Conservation (phyloP, 257 asterid genomes). For the Jacaranda copaia region DNA sequence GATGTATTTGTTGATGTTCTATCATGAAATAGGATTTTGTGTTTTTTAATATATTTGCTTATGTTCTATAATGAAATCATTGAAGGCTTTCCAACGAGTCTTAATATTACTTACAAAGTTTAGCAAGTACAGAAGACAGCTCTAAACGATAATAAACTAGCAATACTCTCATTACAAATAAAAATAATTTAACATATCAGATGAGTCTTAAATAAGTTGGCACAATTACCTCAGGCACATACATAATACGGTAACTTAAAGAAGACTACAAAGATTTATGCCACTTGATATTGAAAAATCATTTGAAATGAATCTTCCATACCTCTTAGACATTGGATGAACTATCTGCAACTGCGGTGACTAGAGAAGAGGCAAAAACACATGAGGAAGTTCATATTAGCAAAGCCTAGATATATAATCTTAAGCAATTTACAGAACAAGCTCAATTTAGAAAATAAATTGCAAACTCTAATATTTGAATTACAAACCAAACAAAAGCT, state of each 20-base stretch:
- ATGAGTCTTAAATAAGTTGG: conserved; percentile 3
- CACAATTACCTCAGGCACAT: background rate
- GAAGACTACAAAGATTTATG: background rate
- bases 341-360: conserved; percentile 88
- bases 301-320: conserved; percentile 77
- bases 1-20: too few relatives aligned
- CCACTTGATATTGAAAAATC: conserved; percentile 41
- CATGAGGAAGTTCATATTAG: conserved; percentile 53
- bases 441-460: too few relatives aligned
- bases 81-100: too few relatives aligned
- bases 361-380: conserved; percentile 57
- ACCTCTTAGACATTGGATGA: conserved; percentile 94
- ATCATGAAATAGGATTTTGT: too few relatives aligned
- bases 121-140: too few relatives aligned
- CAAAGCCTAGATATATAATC: background rate
- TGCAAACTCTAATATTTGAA: conserved; percentile 13
- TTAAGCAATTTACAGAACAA: background rate
- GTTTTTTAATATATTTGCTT: too few relatives aligned
- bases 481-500: background rate
- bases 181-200: background rate
- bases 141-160: too few relatives aligned
- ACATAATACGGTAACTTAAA: background rate
- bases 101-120: too few relatives aligned
- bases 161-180: too few relatives aligned
- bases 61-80: too few relatives aligned